phyloP scores from a whole-genome alignment of 352 stramenopile species.

The Peronosclerospora sorghi region DNA sequence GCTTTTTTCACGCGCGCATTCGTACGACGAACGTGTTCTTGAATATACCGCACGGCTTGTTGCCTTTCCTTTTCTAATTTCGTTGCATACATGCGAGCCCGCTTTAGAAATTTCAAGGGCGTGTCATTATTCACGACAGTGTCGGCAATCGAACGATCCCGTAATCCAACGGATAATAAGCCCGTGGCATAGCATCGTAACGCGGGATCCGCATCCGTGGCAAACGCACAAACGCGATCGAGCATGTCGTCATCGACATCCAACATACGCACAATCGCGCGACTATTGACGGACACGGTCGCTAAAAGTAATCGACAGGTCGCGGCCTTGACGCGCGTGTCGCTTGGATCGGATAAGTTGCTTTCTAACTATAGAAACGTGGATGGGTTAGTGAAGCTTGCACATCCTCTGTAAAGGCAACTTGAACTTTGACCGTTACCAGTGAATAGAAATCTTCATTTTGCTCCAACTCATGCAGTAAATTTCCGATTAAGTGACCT shows the following conservation, averaged over 20 bases:
- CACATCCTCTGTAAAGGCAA: slow-evolving; percentile 1
- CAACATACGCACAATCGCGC: slow-evolving; percentile 60
- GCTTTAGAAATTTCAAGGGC: slow-evolving; percentile 56
- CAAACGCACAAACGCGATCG: slow-evolving; percentile 59
- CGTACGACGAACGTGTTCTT: slow-evolving; percentile 40
- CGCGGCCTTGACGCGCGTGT: slow-evolving; percentile 50
- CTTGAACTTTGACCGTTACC: slow-evolving; percentile 21
- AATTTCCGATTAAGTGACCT: slow-evolving; percentile 70
- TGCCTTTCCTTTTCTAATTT: slow-evolving; percentile 62
- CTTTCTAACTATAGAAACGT: slow-evolving; percentile 40
- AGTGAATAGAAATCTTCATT: slow-evolving; percentile 77
- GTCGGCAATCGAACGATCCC: slow-evolving; percentile 72
- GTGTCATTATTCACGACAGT: slow-evolving; percentile 78
- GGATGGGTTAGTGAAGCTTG: slow-evolving; percentile 4
- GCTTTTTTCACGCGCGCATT: slow-evolving; percentile 26
- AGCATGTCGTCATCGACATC: slow-evolving; percentile 71
- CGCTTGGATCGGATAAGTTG: slow-evolving; percentile 50
- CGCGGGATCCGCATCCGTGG: slow-evolving; percentile 35
- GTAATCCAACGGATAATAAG: slow-evolving; percentile 56
- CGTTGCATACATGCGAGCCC: slow-evolving; percentile 60
- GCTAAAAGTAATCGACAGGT: slow-evolving; percentile 65
- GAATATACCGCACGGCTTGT: slow-evolving; percentile 69
- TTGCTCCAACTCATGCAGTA: slow-evolving; percentile 70
- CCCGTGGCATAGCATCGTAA: slow-evolving; percentile 72
- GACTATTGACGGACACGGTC: slow-evolving; percentile 57